Evolutionary conservation across 805 yeast genomes (phyloP), one percentile per base, ranked within the genome.

Genomic region (Scheffersomyces lignosus): DNA sequence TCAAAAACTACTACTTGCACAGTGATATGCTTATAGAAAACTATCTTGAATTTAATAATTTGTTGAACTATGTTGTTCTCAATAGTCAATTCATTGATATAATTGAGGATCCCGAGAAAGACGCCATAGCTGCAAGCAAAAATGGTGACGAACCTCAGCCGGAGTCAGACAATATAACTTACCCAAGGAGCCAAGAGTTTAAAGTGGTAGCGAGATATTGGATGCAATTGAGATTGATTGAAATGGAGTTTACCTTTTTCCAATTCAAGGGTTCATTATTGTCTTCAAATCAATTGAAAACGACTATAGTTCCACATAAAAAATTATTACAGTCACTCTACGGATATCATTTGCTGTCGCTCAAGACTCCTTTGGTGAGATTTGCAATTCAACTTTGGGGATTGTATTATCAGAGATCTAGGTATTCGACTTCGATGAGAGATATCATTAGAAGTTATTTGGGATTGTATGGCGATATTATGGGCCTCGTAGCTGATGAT

Each of bases 181-280:
- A 43, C 30, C 37, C 45, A 7, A 26, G 15, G 2, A 24, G 37
- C 5, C 41, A 15, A 10, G 58, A 48, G 33, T 54, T 51, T 29
- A 43, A 37, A 16, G 9, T 51, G 7, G 35, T 55, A 4, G 45
- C 54, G 2, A 41, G 48, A 18, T 49, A 44, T 28, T 60, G 64
- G 65, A 42, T 54, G n/a, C 54, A 56, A 35, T 34, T 60, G n/a
- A 38, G 62, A 27, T 32, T 52, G n/a, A 41, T 55, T n/a, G 64
- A 57, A 33, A 32, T 58, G 17, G 58, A 53, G 20, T 45, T 41
- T 18, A 44, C 60, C 15, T 59, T 51, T 37, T 58, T 58, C 43
- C 66, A 58, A 37, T 47, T 48, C 26, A 53, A 54, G 30, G 62
- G 61, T 1, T 46, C 59, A 7, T 47, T 59, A 18, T 34, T 59